phyloP scores from a whole-genome alignment of 163 green algal species.

The Scenedesmus sp. region DNA sequence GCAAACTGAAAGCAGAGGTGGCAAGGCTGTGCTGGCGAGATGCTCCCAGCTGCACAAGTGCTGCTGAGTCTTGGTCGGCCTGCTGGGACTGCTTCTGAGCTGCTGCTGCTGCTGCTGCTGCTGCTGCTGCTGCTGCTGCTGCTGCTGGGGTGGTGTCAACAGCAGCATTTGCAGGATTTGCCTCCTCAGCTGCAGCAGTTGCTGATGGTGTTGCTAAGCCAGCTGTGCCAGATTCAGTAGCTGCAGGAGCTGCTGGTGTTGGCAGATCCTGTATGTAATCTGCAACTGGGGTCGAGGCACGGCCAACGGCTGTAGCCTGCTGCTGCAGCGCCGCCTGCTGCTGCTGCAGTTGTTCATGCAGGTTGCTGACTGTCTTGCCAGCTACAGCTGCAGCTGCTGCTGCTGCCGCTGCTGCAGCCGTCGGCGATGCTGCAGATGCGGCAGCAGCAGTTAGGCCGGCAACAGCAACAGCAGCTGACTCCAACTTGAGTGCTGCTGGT shows the following conservation, averaged over 20 bases:
- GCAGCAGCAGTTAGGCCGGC: not conserved
- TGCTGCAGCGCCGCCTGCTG: conserved; percentile 3
- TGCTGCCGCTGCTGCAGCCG: not conserved
- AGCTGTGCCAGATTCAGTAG: not conserved
- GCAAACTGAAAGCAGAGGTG: not conserved
- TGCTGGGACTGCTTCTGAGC: not conserved
- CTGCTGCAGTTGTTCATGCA: conserved; percentile 6
- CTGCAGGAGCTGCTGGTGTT: not conserved
- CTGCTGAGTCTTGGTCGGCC: not conserved
- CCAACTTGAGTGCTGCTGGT: not conserved
- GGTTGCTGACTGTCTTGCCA: not conserved
- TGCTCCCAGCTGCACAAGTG: not conserved
- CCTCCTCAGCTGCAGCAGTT: not conserved
- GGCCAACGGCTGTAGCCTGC: not conserved
- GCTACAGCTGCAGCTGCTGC: conserved; percentile 2
- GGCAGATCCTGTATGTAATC: not conserved
- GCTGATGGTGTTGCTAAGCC: not conserved
- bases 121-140: no score
- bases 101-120: not conserved
- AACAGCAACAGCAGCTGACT: not conserved
- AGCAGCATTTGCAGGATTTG: not conserved
- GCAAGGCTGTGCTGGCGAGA: not conserved
- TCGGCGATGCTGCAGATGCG: not conserved
- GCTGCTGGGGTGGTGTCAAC: not conserved
- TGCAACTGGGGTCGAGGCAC: not conserved